Evolutionary conservation across 768 basidiomycete species (phyloP).

Genomic region (Botryobasidium botryosum): DNA sequence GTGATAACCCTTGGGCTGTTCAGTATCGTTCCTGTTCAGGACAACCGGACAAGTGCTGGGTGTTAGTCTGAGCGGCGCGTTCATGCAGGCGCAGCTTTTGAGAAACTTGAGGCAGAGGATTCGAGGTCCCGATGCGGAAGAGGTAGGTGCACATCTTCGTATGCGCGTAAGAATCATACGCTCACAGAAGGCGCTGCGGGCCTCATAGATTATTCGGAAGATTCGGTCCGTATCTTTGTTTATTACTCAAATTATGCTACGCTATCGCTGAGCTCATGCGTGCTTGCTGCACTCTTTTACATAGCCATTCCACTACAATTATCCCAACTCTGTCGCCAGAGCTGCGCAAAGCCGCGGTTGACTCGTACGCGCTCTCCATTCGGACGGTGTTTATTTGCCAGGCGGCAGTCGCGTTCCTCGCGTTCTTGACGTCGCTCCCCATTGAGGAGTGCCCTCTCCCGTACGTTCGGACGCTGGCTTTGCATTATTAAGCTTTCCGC

Average conservation of each 20-base stretch:
- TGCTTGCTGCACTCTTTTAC: not conserved
- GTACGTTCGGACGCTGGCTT: too few relatives aligned
- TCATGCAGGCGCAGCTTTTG: conserved; percentile 67
- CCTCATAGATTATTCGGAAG: conserved; percentile 1
- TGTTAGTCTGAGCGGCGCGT: conserved; percentile 70
- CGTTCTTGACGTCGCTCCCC: conserved; percentile 50
- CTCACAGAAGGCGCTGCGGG: too few relatives aligned
- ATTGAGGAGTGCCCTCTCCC: conserved; percentile 28
- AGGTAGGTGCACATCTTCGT: too few relatives aligned
- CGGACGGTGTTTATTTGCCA: conserved; percentile 74
- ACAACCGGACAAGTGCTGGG: conserved; percentile 93
- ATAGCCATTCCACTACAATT: conserved; percentile 38
- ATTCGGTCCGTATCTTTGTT: not conserved
- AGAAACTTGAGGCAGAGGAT: conserved; percentile 56
- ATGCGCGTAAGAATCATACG: too few relatives aligned
- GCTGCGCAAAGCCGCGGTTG: conserved; percentile 42
- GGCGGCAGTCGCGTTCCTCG: conserved; percentile 43
- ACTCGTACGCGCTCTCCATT: conserved; percentile 65
- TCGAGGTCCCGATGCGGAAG: conserved; percentile 49
- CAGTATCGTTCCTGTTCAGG: conserved; percentile 86
- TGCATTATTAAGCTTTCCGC: too few relatives aligned
- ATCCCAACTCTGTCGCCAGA: conserved; percentile 47
- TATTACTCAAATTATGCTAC: not conserved
- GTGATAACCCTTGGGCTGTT: not conserved
- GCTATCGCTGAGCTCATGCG: conserved; percentile 13